Conservation (phyloP, 2,329 filamentous ascomycete species). For the Cercospora citrullina region DNA sequence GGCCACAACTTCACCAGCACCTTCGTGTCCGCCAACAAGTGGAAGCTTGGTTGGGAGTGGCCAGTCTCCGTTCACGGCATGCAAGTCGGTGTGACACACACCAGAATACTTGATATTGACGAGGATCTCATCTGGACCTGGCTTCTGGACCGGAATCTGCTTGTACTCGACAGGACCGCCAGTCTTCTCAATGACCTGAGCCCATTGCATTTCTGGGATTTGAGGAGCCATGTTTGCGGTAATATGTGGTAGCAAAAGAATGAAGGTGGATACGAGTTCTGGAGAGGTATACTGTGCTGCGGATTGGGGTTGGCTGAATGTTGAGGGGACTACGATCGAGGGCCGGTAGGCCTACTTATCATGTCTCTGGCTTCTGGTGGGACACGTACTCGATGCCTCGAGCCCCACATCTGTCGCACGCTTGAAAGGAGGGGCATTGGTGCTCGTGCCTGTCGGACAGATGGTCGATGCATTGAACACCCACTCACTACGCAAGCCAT, state of each 20-base stretch:
- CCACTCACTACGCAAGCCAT: constrained; percentile 19
- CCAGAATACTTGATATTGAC: constrained; percentile 88
- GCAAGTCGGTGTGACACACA: constrained; percentile 84
- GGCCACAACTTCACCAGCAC: constrained; percentile 81
- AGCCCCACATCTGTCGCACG: constrained; percentile 19
- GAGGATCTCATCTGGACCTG: constrained; percentile 85
- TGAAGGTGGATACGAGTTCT: constrained; percentile 12
- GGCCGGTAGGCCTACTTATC: constrained; percentile 22
- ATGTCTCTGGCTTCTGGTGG: not conserved
- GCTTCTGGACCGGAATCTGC: constrained; percentile 77
- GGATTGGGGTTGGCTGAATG: not conserved
- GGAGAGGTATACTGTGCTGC: constrained; percentile 11
- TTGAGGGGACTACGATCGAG: not conserved
- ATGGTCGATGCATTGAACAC: constrained; percentile 19
- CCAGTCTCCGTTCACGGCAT: constrained; percentile 87
- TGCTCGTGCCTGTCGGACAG: constrained; percentile 22
- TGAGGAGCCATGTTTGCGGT: constrained; percentile 40
- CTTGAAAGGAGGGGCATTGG: constrained; percentile 26
- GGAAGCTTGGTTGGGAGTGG: constrained; percentile 79
- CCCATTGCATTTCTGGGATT: constrained; percentile 84
- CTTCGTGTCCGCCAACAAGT: constrained; percentile 76
- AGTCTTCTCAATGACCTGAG: constrained; percentile 81
- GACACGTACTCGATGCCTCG: not conserved
- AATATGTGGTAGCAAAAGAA: not conserved
- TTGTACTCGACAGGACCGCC: constrained; percentile 72